phyloP scores from a whole-genome alignment of 2,329 filamentous ascomycete species.

The Sporothrix brunneoviolacea region DNA sequence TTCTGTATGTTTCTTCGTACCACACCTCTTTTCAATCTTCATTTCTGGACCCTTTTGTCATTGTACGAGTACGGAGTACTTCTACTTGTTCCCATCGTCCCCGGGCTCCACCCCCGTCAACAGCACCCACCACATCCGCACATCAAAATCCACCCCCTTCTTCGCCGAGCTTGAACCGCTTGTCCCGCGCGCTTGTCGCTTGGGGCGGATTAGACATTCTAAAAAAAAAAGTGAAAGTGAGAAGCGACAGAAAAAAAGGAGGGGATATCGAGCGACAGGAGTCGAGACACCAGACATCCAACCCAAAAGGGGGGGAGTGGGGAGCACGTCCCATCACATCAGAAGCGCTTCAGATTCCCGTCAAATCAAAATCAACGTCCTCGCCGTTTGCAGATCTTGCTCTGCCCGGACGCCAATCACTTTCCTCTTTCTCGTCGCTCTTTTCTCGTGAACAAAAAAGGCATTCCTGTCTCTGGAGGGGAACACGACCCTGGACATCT shows the following conservation, averaged over 20 bases:
- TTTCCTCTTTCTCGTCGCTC: neutral
- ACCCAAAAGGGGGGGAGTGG: too few species aligned
- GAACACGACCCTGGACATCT: neutral
- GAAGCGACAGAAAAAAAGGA: neutral
- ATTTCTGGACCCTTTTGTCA: neutral
- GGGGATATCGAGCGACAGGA: neutral
- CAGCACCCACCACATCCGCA: neutral
- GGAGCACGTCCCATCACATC: too few species aligned
- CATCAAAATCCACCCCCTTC: neutral
- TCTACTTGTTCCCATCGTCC: neutral
- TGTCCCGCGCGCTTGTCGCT: conserved; percentile 13
- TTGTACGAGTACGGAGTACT: too few species aligned
- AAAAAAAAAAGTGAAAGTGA: neutral
- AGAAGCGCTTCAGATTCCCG: too few species aligned
- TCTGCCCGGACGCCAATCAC: neutral
- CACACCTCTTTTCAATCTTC: neutral
- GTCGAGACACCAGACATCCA: too few species aligned
- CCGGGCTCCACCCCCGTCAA: neutral
- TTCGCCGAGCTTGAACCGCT: conserved; percentile 1
- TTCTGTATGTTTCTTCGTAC: neutral
- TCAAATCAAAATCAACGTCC: neutral
- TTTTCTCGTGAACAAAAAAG: neutral
- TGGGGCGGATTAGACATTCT: neutral
- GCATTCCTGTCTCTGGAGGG: neutral
- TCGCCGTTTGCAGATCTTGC: conserved; percentile 2